Evolutionary conservation across 106 monocot genomes (phyloP).

Genomic region (Dendrobium officinale): DNA sequence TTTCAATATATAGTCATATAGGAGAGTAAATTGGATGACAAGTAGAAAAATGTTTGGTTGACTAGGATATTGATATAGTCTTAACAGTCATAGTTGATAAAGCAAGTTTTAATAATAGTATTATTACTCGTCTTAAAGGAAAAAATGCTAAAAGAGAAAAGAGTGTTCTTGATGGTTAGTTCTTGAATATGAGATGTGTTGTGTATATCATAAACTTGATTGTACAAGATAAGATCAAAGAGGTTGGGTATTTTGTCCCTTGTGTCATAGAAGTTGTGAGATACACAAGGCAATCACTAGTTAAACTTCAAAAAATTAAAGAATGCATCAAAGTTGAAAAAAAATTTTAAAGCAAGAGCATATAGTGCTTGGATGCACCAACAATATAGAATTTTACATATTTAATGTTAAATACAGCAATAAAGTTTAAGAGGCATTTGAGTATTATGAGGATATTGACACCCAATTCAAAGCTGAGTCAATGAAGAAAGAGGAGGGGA

Average conservation of each 20-base stretch:
- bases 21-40: background rate
- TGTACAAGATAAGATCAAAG: background rate
- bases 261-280: background rate
- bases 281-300: background rate
- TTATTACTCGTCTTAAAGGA: background rate
- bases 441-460: background rate
- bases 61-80: background rate
- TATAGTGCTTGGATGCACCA: background rate
- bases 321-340: background rate
- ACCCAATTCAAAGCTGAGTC: background rate
- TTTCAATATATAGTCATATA: background rate
- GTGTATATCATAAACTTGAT: slow-evolving; percentile 4
- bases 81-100: slow-evolving; percentile 6
- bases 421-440: background rate
- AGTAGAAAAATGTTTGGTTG: background rate
- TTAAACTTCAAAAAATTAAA: background rate
- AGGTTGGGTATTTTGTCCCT: background rate
- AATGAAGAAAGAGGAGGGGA: no score
- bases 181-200: background rate
- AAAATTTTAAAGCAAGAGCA: background rate
- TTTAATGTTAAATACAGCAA: background rate
- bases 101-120: background rate
- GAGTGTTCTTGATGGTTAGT: background rate
- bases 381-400: background rate
- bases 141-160: background rate